phyloP scores from a whole-genome alignment of 2,329 filamentous ascomycete genomes.

The Dactylonectria estremocensis region DNA sequence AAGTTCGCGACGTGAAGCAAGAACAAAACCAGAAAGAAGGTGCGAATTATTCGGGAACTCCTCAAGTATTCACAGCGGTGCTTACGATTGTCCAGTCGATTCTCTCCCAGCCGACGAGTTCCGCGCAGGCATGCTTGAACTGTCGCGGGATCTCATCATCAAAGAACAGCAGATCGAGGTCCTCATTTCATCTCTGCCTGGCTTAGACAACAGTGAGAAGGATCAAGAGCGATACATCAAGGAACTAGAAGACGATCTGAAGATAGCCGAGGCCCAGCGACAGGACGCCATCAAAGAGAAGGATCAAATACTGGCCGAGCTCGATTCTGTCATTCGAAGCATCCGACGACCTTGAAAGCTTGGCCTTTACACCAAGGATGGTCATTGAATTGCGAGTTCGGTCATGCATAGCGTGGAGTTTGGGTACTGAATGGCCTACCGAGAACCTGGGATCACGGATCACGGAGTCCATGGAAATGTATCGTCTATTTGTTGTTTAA shows the following conservation, averaged over 20 bases:
- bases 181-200: slow-evolving; percentile 81
- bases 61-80: too few species aligned
- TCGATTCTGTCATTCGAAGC: slow-evolving; percentile 74
- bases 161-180: slow-evolving; percentile 89
- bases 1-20: slow-evolving; percentile 71
- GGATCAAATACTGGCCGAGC: slow-evolving; percentile 71
- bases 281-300: slow-evolving; percentile 76
- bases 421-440: not conserved
- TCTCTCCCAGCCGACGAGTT: slow-evolving; percentile 76
- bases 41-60: slow-evolving; percentile 40
- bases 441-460: not conserved
- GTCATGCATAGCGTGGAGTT: slow-evolving; percentile 36
- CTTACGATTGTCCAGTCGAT: slow-evolving; percentile 63
- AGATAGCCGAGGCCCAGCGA: slow-evolving; percentile 73
- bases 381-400: slow-evolving; percentile 2
- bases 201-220: slow-evolving; percentile 82
- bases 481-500: slow-evolving; percentile 26
- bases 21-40: slow-evolving; percentile 68
- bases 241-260: slow-evolving; percentile 76
- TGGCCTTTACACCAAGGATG: not conserved
- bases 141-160: slow-evolving; percentile 82
- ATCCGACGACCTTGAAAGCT: slow-evolving; percentile 68
- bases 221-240: slow-evolving; percentile 80
- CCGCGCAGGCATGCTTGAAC: slow-evolving; percentile 77
- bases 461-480: not conserved